Conservation (phyloP, 2,329 filamentous ascomycete genomes). For the Gaeumannomyces tritici region DNA sequence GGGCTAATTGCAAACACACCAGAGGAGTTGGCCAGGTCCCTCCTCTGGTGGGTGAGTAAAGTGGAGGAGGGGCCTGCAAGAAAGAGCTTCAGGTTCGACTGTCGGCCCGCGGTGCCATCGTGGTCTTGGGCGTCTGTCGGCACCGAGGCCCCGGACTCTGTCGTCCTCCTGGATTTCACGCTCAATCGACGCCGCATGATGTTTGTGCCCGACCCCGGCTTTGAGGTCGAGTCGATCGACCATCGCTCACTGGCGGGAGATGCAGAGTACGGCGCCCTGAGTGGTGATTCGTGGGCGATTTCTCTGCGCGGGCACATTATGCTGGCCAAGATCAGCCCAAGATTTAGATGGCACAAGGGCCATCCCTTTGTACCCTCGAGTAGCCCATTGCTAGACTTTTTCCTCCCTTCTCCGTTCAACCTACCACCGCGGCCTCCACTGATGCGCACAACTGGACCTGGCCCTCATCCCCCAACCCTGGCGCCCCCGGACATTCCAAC, state of each 20-base stretch:
- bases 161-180: neutral
- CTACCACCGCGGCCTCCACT: neutral
- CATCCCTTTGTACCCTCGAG: conserved; percentile 1
- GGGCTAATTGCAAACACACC: neutral
- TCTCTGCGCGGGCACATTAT: neutral
- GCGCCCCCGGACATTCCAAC: neutral
- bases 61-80: too few species aligned
- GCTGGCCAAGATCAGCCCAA: conserved; percentile 3
- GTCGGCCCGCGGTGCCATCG: neutral
- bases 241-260: neutral
- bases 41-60: neutral
- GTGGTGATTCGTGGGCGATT: neutral
- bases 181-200: neutral
- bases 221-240: neutral
- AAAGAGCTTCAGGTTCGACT: neutral
- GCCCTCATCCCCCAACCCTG: neutral
- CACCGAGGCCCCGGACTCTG: neutral
- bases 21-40: neutral
- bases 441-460: neutral
- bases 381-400: conserved; percentile 1
- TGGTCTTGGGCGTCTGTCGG: conserved; percentile 4
- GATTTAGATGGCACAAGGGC: neutral
- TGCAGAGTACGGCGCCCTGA: neutral
- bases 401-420: neutral
- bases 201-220: neutral